These are phyloP conservation scores for Phytophthora foliorum DNA, from an alignment of 352 stramenopile species.

Conservation along the genomic window DNA sequence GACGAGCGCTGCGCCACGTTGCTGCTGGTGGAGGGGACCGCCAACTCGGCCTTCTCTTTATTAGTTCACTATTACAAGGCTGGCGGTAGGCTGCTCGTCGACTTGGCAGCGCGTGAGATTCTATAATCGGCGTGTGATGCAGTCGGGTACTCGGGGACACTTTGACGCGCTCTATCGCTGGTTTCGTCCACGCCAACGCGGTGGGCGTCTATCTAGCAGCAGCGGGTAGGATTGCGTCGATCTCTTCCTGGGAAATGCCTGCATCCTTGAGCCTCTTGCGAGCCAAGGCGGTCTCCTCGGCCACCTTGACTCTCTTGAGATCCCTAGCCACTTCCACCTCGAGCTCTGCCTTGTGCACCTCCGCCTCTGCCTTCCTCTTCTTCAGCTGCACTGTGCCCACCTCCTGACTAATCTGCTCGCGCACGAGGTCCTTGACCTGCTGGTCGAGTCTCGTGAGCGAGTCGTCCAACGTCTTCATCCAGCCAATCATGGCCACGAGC, in stretches of 20 bases:
- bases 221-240: slow-evolving; percentile 35
- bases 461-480: slow-evolving; percentile 46
- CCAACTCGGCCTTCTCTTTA: slow-evolving; percentile 28
- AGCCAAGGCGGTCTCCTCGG: slow-evolving; percentile 40
- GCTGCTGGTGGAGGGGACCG: background rate
- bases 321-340: slow-evolving; percentile 40
- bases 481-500: slow-evolving; percentile 39
- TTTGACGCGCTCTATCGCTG: slow-evolving; percentile 14
- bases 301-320: slow-evolving; percentile 43
- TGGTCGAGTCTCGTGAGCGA: slow-evolving; percentile 35
- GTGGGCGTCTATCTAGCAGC: slow-evolving; percentile 27
- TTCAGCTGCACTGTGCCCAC: slow-evolving; percentile 19
- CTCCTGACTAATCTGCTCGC: slow-evolving; percentile 33
- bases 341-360: slow-evolving; percentile 43
- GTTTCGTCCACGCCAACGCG: background rate
- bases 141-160: background rate
- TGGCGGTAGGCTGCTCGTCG: slow-evolving; percentile 19
- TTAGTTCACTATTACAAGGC: slow-evolving; percentile 40
- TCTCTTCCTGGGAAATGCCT: slow-evolving; percentile 42
- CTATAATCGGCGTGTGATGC: background rate
- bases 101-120: slow-evolving; percentile 1
- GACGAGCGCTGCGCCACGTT: background rate
- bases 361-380: slow-evolving; percentile 41
- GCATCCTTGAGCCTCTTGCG: slow-evolving; percentile 44
- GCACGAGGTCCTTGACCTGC: slow-evolving; percentile 36